phyloP scores from a whole-genome alignment of 169 alveolate species.

The Eimeria maxima region DNA sequence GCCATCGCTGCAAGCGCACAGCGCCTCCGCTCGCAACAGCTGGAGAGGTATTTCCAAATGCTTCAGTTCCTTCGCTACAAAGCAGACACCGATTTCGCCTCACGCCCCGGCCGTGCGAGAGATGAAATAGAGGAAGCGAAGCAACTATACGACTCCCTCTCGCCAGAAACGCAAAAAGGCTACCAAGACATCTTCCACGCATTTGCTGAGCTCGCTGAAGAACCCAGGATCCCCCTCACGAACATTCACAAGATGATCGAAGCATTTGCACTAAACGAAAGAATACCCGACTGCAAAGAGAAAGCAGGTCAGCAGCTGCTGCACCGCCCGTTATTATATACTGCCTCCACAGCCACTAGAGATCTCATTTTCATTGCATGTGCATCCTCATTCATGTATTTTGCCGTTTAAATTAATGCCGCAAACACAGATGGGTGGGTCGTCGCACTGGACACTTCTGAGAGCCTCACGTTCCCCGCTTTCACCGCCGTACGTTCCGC shows the following conservation, averaged over 20 bases:
- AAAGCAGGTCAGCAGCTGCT: conserved; percentile 30
- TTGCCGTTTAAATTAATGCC: not conserved
- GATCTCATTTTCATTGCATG: not conserved
- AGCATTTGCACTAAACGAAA: conserved; percentile 59
- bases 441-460: conserved; percentile 46
- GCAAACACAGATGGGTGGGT: conserved; percentile 42
- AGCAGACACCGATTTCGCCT: conserved; percentile 57
- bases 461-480: conserved; percentile 58
- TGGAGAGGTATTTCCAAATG: conserved; percentile 75
- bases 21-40: conserved; percentile 14
- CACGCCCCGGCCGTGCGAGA: conserved; percentile 67
- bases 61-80: conserved; percentile 71
- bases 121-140: conserved; percentile 71
- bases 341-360: not conserved
- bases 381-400: not conserved
- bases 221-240: conserved; percentile 43
- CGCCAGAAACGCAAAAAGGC: conserved; percentile 65
- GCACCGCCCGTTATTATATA: not conserved
- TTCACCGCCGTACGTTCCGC: conserved; percentile 34
- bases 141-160: conserved; percentile 32
- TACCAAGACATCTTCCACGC: conserved; percentile 80
- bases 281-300: conserved; percentile 77
- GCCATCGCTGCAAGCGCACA: conserved; percentile 68
- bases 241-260: conserved; percentile 45
- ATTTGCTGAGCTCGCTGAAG: conserved; percentile 23